Base-by-base conservation (phyloP, 1,284 basidiomycete species). In the Cystobasidiaceae sp. region DNA sequence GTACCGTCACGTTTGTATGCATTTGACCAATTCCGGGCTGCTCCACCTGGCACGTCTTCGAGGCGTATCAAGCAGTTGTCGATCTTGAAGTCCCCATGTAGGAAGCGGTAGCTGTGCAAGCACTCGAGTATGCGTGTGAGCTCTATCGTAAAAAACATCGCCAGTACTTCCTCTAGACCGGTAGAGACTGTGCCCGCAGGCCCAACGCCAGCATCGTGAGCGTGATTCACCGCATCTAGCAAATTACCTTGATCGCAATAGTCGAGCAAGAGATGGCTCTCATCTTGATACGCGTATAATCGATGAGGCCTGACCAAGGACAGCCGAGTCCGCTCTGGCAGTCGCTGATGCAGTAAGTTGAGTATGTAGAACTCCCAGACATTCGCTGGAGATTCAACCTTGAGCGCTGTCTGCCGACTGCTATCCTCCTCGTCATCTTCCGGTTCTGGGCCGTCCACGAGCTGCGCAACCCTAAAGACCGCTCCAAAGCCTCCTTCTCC, bases 31-130 rank as follows among this genome's bases (percentile, higher is more conserved):
- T 83, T 80, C 2, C 84, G 79, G 0, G 81, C 77, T 17, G 65
- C 68, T 1, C 85, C 86, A 17, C 85, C 86, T 0, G 87, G 85
- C 2, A 89, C 84, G 55, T 90, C 86, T 11, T 92, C 89, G 28
- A 98, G 81, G 3, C 96, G 85, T 7, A 98, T 80, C 13, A 99
- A 82, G 75, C 93, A 97, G 78, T 99, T 99, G 80, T 99, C 96
- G 75, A 97, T 97, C 82, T 99, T 99, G 72, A 99, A 82, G 79
- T 99, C 96, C 44, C 96, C 94, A 73, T 99, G 96, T 71, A 99
- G 88, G 78, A 97, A 88, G 17, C 89, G 88, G 0, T 82, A 80
- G 8, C 76, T 68, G 76, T 98, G 96, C 76, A 97, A 82, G 23
- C 82, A 85, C 74, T 96, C 90, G 51, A 97, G 78, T 11, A 89